These are phyloP conservation scores for Diaporthe vexans DNA, from an alignment of 2,329 filamentous ascomycete genomes.

Conservation along the genomic window DNA sequence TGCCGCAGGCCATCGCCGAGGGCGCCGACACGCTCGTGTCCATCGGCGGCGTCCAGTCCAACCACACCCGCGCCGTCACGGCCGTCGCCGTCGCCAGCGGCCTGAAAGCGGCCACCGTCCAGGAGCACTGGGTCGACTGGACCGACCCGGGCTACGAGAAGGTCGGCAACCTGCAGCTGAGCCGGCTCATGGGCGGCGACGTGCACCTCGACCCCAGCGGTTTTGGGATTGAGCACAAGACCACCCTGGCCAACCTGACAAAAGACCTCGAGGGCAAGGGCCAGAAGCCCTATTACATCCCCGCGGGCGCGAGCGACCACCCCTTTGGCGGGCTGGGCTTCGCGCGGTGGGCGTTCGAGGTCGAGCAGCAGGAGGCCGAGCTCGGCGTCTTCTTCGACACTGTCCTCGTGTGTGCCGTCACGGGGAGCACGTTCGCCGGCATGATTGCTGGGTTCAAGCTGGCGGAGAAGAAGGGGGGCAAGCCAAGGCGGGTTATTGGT, in stretches of 20 bases:
- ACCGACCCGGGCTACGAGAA: slow-evolving; percentile 70
- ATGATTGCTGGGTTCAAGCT: slow-evolving; percentile 82
- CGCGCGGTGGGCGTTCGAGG: slow-evolving; percentile 79
- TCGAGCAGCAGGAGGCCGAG: slow-evolving; percentile 72
- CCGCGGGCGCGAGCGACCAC: slow-evolving; percentile 79
- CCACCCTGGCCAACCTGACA: slow-evolving; percentile 67
- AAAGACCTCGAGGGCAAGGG: slow-evolving; percentile 66
- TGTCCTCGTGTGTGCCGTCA: slow-evolving; percentile 78
- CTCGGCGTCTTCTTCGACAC: slow-evolving; percentile 76
- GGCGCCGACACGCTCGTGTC: slow-evolving; percentile 74
- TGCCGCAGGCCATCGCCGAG: slow-evolving; percentile 71
- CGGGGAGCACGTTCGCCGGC: slow-evolving; percentile 78
- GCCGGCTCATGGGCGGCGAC: slow-evolving; percentile 76
- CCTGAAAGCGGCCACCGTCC: slow-evolving; percentile 69
- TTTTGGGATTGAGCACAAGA: slow-evolving; percentile 80
- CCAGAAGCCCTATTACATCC: slow-evolving; percentile 78
- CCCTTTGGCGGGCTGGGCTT: slow-evolving; percentile 79
- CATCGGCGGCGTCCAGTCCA: slow-evolving; percentile 78
- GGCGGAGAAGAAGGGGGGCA: slow-evolving; percentile 62
- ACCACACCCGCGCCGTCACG: slow-evolving; percentile 78
- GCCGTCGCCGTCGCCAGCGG: slow-evolving; percentile 72
- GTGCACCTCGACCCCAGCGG: slow-evolving; percentile 70
- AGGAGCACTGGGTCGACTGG: slow-evolving; percentile 79
- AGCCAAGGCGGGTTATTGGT: slow-evolving; percentile 71
- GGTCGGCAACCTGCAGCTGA: slow-evolving; percentile 80